These are phyloP conservation scores for Kodamaea nitidulidarum DNA, from an alignment of 805 yeast species.

Conservation along the genomic window DNA sequence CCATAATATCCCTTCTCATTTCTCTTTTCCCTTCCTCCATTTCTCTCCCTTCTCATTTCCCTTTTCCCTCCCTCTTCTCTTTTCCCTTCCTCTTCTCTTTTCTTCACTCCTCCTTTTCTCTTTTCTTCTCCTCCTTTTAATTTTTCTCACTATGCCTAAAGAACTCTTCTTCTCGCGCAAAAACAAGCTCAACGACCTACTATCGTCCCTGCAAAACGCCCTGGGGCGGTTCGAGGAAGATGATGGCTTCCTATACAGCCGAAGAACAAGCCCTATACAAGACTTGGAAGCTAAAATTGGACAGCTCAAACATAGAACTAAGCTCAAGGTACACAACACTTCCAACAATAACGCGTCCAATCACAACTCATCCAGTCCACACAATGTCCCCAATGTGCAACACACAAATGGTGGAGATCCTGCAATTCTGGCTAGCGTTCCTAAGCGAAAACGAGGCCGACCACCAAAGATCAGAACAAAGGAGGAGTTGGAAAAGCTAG, in stretches of 20 bases:
- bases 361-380: not conserved
- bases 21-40: no score
- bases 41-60: no score
- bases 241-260: constrained; percentile 31
- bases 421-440: no score
- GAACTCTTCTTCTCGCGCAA: constrained; percentile 17
- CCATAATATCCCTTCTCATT: no score
- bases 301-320: not conserved
- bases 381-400: not conserved
- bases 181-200: constrained; percentile 17
- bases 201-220: constrained; percentile 11
- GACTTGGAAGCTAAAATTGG: constrained; percentile 3
- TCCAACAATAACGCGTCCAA: not conserved
- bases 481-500: constrained; percentile 1
- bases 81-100: no score
- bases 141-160: not conserved
- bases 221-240: constrained; percentile 18
- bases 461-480: not conserved
- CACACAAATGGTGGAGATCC: no score
- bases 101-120: no score
- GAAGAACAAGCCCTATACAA: constrained; percentile 4
- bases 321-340: not conserved
- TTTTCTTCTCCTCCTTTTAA: not conserved
- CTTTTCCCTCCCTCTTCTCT: no score
- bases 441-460: constrained; percentile 1